phyloP scores from a whole-genome alignment of 1,139 yeast genomes.

The Geotrichum australiense region DNA sequence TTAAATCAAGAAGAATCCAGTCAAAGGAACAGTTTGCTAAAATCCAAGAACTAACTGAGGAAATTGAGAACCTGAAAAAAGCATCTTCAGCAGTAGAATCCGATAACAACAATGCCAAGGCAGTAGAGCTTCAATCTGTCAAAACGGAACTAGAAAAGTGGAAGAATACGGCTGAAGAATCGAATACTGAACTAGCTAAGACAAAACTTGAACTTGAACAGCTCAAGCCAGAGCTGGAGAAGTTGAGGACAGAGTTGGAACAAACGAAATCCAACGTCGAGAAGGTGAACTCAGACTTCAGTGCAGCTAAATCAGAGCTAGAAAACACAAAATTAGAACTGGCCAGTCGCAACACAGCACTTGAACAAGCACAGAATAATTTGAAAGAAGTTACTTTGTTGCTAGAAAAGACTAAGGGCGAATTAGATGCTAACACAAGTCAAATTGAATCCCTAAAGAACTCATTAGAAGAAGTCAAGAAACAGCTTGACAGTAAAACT shows the following conservation, averaged over 20 bases:
- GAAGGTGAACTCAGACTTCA: conserved; percentile 20
- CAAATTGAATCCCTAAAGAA: conserved; percentile 21
- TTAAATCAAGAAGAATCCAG: background rate
- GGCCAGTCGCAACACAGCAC: conserved; percentile 18
- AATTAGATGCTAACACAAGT: conserved; percentile 13
- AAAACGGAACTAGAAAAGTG: conserved; percentile 4
- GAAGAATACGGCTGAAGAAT: conserved; percentile 13
- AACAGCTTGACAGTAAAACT: conserved; percentile 3
- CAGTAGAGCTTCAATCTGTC: too few relatives aligned
- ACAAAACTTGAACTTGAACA: conserved; percentile 24
- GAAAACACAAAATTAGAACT: conserved; percentile 14
- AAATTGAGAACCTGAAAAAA: background rate
- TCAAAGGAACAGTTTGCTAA: background rate
- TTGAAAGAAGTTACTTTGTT: conserved; percentile 20
- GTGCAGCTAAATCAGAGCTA: conserved; percentile 16
- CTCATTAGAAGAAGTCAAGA: conserved; percentile 32
- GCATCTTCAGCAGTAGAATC: background rate
- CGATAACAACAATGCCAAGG: background rate
- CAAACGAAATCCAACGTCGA: conserved; percentile 26
- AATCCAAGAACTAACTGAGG: background rate
- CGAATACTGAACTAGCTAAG: conserved; percentile 16
- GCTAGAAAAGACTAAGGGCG: conserved; percentile 10
- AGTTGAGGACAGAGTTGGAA: conserved; percentile 28
- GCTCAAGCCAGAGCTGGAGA: conserved; percentile 29
- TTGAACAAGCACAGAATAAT: conserved; percentile 24